Conservation (phyloP, 2,329 filamentous ascomycete species). For the Colletotrichum tofieldiae region DNA sequence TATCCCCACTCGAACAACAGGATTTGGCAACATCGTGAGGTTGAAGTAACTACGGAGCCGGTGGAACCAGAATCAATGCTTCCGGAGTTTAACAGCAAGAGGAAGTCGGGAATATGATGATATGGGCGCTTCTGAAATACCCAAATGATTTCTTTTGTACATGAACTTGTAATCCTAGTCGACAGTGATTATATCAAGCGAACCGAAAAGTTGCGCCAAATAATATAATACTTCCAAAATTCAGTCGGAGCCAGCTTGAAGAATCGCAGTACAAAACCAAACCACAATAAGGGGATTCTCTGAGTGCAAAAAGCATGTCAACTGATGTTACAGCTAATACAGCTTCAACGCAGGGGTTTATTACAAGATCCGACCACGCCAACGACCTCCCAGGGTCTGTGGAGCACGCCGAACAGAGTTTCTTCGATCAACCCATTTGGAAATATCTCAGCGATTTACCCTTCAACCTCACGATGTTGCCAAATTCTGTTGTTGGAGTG, state of each 20-base stretch:
- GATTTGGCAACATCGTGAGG: slow-evolving; percentile 40
- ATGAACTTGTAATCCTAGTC: slow-evolving; percentile 7
- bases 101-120: slow-evolving; percentile 24
- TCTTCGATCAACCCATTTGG: background rate
- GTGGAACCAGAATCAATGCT: slow-evolving; percentile 38
- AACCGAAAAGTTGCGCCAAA: background rate
- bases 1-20: slow-evolving; percentile 32
- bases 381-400: background rate
- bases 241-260: background rate
- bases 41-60: slow-evolving; percentile 39
- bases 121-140: background rate
- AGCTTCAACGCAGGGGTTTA: background rate
- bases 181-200: background rate
- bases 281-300: background rate
- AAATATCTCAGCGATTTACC: background rate
- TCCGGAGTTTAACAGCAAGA: slow-evolving; percentile 17
- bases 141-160: slow-evolving; percentile 9
- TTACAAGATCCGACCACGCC: background rate
- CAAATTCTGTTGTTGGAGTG: slow-evolving; percentile 34
- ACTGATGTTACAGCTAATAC: background rate
- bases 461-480: slow-evolving; percentile 32
- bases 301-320: background rate
- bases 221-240: too few species aligned
- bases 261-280: too few species aligned
- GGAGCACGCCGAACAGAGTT: background rate